Base-by-base conservation (phyloP, 2,329 filamentous ascomycete species). In the Lasiodiplodia hormozganensis region DNA sequence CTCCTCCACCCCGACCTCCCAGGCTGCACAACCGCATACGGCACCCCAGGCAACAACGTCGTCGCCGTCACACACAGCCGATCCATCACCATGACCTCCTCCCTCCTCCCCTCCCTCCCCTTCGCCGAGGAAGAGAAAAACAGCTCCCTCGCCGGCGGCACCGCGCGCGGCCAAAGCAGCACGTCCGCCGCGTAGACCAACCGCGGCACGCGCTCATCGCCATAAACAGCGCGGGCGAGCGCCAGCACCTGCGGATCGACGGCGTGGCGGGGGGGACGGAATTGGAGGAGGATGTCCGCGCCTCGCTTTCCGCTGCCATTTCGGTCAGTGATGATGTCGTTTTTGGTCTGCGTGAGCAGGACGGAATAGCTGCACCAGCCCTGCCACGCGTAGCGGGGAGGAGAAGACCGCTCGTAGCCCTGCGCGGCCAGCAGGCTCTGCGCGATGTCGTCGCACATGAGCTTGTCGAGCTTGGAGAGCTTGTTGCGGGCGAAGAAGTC, bases 61-160 rank as follows among this genome's bases (percentile, higher is more conserved):
- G 79, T 75, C 57, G 75, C 73, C 28, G 76, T 76, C 6, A 72
- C 73, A 21, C 16, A 34, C 12, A 79, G 62, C 0, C 49, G 60
- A 57, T 6, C 56, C 36, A 28, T 25, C 23, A 2, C 11, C 34
- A 11, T 18, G 23, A n/a, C 21, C n/a, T 8, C 36, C 38, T 3
- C 12, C 38, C 2, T 25, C 38, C 2, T 25, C 23, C 21, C 14
- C 23, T 4, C 25, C 54, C n/a, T 18, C 34, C 18, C 14, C 23
- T 21, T n/a, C 38, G 31, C 36, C 10, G 31, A 23, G 23, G 14
- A 57, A 4, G 54, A 28, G 25, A 28, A 28, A 28, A 28, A 28
- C 7, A 57, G 12, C 54, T 57, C 56, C 36, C 36, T 25, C 36
- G 36, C 36, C 56, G 38, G 34, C 56, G 21, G 14, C 53, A 56